Percentiles rank a stretch among this genome's conserved stretches.
phyloP scores from a whole-genome alignment of 352 stramenopile species.

The Globisporangium cederbergense region DNA sequence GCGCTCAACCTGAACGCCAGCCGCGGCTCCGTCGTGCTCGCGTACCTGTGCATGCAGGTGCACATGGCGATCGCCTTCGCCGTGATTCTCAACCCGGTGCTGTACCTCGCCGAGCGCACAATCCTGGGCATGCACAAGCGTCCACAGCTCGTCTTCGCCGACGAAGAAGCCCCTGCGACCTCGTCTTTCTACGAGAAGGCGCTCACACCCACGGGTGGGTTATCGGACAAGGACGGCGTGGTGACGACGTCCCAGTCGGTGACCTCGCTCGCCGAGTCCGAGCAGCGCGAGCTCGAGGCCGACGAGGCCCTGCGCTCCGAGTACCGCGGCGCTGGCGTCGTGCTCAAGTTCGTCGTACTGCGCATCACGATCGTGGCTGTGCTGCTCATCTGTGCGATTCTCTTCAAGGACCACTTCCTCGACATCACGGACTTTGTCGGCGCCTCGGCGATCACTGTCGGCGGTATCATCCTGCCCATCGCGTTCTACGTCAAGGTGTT shows the following conservation, averaged over 20 bases:
- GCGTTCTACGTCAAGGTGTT: slow-evolving; percentile 29
- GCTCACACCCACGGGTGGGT: background rate
- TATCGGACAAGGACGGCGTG: slow-evolving; percentile 1
- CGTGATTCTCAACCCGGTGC: slow-evolving; percentile 52
- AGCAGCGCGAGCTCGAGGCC: slow-evolving; percentile 7
- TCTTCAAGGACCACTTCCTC: slow-evolving; percentile 20
- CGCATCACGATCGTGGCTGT: slow-evolving; percentile 14
- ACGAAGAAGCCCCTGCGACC: slow-evolving; percentile 5
- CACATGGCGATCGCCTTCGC: slow-evolving; percentile 63
- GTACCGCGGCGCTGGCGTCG: slow-evolving; percentile 15
- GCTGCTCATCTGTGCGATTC: slow-evolving; percentile 14
- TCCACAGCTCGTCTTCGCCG: slow-evolving; percentile 14
- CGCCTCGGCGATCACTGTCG: slow-evolving; percentile 24
- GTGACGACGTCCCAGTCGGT: slow-evolving; percentile 11
- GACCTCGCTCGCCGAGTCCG: slow-evolving; percentile 12
- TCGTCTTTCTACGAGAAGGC: slow-evolving; percentile 7
- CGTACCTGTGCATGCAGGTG: slow-evolving; percentile 62
- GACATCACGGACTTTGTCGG: slow-evolving; percentile 25
- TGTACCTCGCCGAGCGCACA: slow-evolving; percentile 54
- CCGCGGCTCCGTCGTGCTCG: slow-evolving; percentile 46
- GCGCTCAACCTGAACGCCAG: slow-evolving; percentile 41
- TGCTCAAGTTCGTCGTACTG: slow-evolving; percentile 16
- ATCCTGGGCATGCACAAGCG: slow-evolving; percentile 62
- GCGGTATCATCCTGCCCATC: slow-evolving; percentile 29
- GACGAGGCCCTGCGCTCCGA: slow-evolving; percentile 16